Conservation (phyloP, 2,329 filamentous ascomycete genomes). For the Madurella mycetomatis region DNA sequence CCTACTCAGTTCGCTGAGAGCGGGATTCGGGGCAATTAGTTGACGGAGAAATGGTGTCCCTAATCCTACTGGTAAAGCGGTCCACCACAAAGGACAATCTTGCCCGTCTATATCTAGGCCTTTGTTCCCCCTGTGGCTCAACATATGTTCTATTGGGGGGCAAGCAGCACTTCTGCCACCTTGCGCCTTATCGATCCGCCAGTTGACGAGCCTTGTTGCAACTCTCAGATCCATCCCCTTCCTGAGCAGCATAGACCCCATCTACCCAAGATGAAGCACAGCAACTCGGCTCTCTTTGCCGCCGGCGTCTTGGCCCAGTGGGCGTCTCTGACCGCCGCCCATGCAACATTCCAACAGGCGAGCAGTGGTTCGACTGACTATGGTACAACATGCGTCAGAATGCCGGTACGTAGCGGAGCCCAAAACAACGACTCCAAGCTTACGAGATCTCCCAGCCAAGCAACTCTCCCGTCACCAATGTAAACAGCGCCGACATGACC, state of each 20-base stretch:
- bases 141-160: too few relatives aligned
- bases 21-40: too few relatives aligned
- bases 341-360: conserved; percentile 22
- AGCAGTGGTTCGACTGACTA: conserved; percentile 15
- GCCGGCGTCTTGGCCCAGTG: conserved; percentile 14
- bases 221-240: neutral
- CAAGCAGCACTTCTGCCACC: too few relatives aligned
- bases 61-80: too few relatives aligned
- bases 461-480: conserved; percentile 47
- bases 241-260: neutral
- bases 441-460: conserved; percentile 11
- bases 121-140: too few relatives aligned
- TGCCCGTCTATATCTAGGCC: too few relatives aligned
- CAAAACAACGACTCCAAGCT: neutral
- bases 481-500: conserved; percentile 36
- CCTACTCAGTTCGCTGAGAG: too few relatives aligned
- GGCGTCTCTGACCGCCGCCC: conserved; percentile 9
- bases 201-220: too few relatives aligned
- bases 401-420: conserved; percentile 16
- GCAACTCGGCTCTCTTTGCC: conserved; percentile 9
- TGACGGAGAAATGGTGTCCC: too few relatives aligned
- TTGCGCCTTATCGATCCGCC: too few relatives aligned
- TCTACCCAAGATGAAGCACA: conserved; percentile 16
- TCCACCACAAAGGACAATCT: too few relatives aligned
- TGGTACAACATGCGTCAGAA: conserved; percentile 15